Conservation (phyloP, 1,139 yeast genomes). For the Oligophagozyma castellii region DNA sequence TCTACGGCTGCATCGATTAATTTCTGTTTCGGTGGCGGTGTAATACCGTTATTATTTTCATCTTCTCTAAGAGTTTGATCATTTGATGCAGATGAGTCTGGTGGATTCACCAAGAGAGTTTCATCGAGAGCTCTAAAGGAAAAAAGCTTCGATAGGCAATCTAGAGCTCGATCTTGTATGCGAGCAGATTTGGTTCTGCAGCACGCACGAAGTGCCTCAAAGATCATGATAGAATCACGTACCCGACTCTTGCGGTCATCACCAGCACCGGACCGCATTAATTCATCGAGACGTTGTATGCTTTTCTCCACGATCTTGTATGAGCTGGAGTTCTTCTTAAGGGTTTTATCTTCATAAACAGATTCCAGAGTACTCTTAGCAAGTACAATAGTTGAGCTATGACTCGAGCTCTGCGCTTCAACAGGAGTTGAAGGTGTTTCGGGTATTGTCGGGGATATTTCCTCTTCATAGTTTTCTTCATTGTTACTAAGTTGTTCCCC, state of each 20-base stretch:
- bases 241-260: conserved; percentile 9
- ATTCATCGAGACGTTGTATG: conserved; percentile 12
- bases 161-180: conserved; percentile 44
- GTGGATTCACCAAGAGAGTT: conserved; percentile 30
- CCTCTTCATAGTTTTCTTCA: no score
- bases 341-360: conserved; percentile 18
- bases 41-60: conserved; percentile 27
- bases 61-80: conserved; percentile 17
- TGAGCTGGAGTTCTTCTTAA: conserved; percentile 18
- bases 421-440: no score
- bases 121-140: conserved; percentile 49
- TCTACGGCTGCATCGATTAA: conserved; percentile 77
- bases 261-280: conserved; percentile 9
- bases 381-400: conserved; percentile 15
- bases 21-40: conserved; percentile 41
- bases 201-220: conserved; percentile 50
- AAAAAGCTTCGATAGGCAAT: conserved; percentile 52
- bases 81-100: conserved; percentile 26
- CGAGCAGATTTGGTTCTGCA: conserved; percentile 40
- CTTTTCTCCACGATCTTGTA: conserved; percentile 20
- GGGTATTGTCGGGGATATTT: no score
- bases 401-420: no score
- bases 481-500: no score
- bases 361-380: conserved; percentile 20
- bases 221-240: conserved; percentile 36